Percentiles rank a stretch among this genome's conserved stretches.
These are phyloP conservation scores for Astrothelium macrocarpum DNA, from an alignment of 495 filamentous ascomycete genomes.

Conservation along the genomic window DNA sequence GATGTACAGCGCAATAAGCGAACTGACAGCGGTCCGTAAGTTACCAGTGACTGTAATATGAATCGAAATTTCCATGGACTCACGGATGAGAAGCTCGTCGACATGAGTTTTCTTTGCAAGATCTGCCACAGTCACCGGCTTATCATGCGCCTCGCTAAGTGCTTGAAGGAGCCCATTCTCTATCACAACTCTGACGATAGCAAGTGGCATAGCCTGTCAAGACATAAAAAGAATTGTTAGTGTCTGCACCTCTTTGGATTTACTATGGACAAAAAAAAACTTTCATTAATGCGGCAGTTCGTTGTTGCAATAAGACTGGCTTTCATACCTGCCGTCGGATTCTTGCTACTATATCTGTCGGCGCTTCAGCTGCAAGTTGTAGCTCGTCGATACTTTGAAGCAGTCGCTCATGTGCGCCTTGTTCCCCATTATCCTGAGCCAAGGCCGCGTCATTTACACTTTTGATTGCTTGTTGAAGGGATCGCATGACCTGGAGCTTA, in stretches of 20 bases:
- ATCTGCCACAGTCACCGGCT: background rate
- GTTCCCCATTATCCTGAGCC: slow-evolving; percentile 7
- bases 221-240: background rate
- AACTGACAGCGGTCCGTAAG: background rate
- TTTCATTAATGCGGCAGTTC: background rate
- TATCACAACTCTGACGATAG: slow-evolving; percentile 6
- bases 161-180: slow-evolving; percentile 8
- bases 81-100: slow-evolving; percentile 6
- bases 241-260: background rate
- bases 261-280: background rate
- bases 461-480: background rate
- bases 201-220: slow-evolving; percentile 2
- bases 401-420: slow-evolving; percentile 4
- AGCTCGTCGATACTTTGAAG: slow-evolving; percentile 1
- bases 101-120: background rate
- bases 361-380: background rate
- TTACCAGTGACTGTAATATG: background rate
- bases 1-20: slow-evolving; percentile 9
- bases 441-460: background rate
- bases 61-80: background rate
- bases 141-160: background rate
- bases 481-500: background rate
- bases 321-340: background rate
- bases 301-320: background rate
- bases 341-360: background rate